Conservation (phyloP, 1,284 basidiomycete species). For the Exsudoporus floridanus region DNA sequence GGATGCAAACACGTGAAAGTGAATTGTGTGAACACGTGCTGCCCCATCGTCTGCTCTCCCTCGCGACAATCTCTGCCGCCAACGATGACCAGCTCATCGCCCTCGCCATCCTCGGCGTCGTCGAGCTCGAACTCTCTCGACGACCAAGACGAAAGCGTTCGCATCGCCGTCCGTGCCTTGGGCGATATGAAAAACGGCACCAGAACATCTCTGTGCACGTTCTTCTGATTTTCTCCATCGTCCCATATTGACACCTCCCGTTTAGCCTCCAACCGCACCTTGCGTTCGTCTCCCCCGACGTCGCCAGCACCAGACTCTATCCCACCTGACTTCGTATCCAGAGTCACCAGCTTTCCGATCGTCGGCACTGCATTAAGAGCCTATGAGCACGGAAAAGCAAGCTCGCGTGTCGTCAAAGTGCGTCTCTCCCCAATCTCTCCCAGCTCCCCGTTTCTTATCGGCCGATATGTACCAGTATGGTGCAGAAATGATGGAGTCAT, state of each 20-base stretch:
- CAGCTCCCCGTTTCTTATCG: not conserved
- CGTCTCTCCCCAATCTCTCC: not conserved
- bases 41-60: not conserved
- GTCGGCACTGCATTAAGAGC: constrained; percentile 48
- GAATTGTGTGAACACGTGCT: constrained; percentile 5
- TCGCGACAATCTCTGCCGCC: not conserved
- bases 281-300: constrained; percentile 10
- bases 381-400: constrained; percentile 52
- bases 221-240: not conserved
- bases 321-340: constrained; percentile 40
- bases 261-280: not conserved
- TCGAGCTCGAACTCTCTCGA: constrained; percentile 18
- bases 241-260: not conserved
- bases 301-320: constrained; percentile 19
- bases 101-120: constrained; percentile 15
- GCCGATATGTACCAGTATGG: constrained; percentile 59
- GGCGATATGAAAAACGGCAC: constrained; percentile 38
- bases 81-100: constrained; percentile 15
- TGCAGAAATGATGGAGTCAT: constrained; percentile 84
- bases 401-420: constrained; percentile 52
- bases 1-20: constrained; percentile 25
- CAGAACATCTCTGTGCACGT: constrained; percentile 15
- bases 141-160: constrained; percentile 40
- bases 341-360: constrained; percentile 46
- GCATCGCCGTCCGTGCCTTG: constrained; percentile 40